These are phyloP conservation scores for Xanthoconium purpureum DNA, from an alignment of 768 basidiomycete species.

Conservation along the genomic window DNA sequence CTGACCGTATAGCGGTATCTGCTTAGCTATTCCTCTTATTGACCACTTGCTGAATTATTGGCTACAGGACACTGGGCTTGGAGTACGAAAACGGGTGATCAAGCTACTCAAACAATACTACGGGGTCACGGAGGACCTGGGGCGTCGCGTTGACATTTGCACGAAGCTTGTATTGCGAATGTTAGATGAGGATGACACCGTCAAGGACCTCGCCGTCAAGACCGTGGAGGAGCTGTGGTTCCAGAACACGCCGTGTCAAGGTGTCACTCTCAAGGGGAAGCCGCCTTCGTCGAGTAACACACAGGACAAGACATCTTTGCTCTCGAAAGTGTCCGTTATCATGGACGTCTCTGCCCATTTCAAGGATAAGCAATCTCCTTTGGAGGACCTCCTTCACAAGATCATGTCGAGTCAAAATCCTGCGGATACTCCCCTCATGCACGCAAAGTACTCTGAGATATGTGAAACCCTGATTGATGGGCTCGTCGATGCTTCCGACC, in stretches of 20 bases:
- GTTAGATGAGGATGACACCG: conserved; percentile 90
- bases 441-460: conserved; percentile 72
- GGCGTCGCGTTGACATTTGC: conserved; percentile 74
- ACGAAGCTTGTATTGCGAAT: conserved; percentile 78
- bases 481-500: conserved; percentile 80
- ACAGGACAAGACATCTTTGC: conserved; percentile 53
- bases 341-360: conserved; percentile 83
- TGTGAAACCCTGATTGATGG: conserved; percentile 85
- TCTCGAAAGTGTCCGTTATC: conserved; percentile 72
- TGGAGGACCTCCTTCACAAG: conserved; percentile 83
- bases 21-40: background rate
- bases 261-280: conserved; percentile 39
- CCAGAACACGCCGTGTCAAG: conserved; percentile 34
- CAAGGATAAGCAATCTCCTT: conserved; percentile 76
- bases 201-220: conserved; percentile 90
- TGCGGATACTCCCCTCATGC: conserved; percentile 49
- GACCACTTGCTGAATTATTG: background rate
- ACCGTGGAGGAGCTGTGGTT: conserved; percentile 94
- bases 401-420: conserved; percentile 75
- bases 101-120: conserved; percentile 89
- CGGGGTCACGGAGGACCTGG: conserved; percentile 53
- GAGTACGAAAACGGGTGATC: conserved; percentile 93
- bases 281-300: conserved; percentile 26
- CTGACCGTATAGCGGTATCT: conserved; percentile 85
- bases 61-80: conserved; percentile 84